Base-by-base conservation (phyloP, 441 rosid genomes). In the Cnidoscolus chayamansa region DNA sequence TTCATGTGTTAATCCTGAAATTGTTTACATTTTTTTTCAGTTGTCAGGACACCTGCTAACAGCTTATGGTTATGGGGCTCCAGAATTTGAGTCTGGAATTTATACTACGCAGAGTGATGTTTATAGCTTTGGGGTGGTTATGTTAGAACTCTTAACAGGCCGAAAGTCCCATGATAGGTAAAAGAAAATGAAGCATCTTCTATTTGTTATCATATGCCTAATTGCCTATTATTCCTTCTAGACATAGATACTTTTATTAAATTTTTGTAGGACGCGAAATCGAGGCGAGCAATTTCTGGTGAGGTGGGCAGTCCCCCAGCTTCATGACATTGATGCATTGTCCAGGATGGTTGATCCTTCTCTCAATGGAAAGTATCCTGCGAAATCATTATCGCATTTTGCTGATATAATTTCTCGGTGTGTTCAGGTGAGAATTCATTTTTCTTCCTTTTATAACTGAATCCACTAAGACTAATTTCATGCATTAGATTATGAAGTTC, bases 281-380 rank as follows among this genome's bases (percentile, higher is more conserved):
- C 88, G 99, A 63, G 91, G 84, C 9, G 99, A 93, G 74, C 97
- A 93, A 75, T 93, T 84, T 80, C 83, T 96, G 58, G 99, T 96
- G 72, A 88, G 97, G 81, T 96, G 99, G 99, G 99, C 98, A 7
- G 80, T 93, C 66, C 94, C 96, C 0, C 99, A 90, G 79, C 95
- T 93, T 67, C 98, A 95, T 40, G 99, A 96, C 81, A 93, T 96
- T 2, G 87, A 93, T 81, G 93, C 97, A 65, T 80, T 96, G 76
- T 86, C 93, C 19, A 86, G 88, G 76, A 96, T 96, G 99, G 99
- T 93, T 64, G 99, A 96, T 80, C 92, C 98, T 75, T 86, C 89
- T 71, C 93, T 96, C 15, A 79, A 83, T 17, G 89, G 97, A 79
- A 81, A 88, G 45, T 91, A 90, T 74, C 88, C 96, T 40, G 89